phyloP scores from a whole-genome alignment of 2,329 filamentous ascomycete species.

The Beauveria sp. region DNA sequence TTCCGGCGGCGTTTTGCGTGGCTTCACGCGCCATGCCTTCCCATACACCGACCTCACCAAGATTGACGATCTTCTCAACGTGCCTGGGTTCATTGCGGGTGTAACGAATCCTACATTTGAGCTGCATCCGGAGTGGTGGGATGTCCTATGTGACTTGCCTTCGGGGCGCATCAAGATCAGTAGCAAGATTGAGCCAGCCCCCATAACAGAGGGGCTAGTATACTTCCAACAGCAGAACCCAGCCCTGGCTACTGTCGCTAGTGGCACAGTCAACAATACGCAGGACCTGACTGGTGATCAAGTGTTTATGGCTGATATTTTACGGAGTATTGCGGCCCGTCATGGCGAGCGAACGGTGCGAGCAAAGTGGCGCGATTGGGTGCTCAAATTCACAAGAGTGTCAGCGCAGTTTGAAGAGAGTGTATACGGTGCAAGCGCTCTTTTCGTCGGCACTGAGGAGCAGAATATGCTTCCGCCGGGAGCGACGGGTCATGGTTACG shows the following conservation, averaged over 20 bases:
- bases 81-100: conserved; percentile 94
- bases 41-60: conserved; percentile 97
- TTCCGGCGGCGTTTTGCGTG: conserved; percentile 83
- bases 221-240: conserved; percentile 82
- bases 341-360: conserved; percentile 86
- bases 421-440: conserved; percentile 85
- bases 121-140: conserved; percentile 96
- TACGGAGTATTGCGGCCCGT: conserved; percentile 73
- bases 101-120: conserved; percentile 97
- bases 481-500: conserved; percentile 80
- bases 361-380: conserved; percentile 89
- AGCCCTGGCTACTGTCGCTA: conserved; percentile 42
- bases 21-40: conserved; percentile 93
- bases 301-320: conserved; percentile 80
- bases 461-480: conserved; percentile 49
- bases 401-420: conserved; percentile 91
- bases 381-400: conserved; percentile 87
- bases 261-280: conserved; percentile 30
- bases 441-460: conserved; percentile 77
- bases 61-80: conserved; percentile 90
- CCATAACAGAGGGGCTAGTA: conserved; percentile 72
- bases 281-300: conserved; percentile 77
- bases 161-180: conserved; percentile 93
- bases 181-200: conserved; percentile 72
- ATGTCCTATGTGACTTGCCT: conserved; percentile 86